These are phyloP conservation scores for Fibroporia radiculosa DNA, from an alignment of 768 basidiomycete genomes.

Conservation along the genomic window DNA sequence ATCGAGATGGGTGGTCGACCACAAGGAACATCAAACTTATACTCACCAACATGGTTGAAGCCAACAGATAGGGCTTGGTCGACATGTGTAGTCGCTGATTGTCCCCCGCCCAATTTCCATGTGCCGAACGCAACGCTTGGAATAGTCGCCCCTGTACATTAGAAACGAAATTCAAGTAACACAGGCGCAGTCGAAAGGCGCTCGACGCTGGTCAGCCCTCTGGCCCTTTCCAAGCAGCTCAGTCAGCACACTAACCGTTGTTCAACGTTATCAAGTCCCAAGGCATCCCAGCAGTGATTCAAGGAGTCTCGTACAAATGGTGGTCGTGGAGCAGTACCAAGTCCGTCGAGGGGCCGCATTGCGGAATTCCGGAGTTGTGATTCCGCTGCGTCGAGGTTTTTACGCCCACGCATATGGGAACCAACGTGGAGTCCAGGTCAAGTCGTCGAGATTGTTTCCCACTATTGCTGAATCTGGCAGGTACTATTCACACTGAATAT, in stretches of 20 bases:
- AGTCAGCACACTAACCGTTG: slow-evolving; percentile 35
- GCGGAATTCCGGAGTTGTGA: not conserved
- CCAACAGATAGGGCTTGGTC: slow-evolving; percentile 56
- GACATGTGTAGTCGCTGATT: slow-evolving; percentile 42
- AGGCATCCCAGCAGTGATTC: slow-evolving; percentile 46
- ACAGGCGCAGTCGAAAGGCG: not conserved
- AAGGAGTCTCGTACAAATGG: too few species aligned
- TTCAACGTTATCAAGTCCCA: slow-evolving; percentile 52
- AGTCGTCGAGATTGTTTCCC: too few species aligned
- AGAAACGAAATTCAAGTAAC: not conserved
- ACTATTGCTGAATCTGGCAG: too few species aligned
- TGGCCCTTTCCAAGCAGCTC: not conserved
- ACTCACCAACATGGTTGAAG: slow-evolving; percentile 54
- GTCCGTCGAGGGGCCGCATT: not conserved
- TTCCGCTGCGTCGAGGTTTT: not conserved
- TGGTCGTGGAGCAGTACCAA: not conserved
- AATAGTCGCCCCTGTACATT: slow-evolving; percentile 32
- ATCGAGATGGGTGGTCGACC: not conserved
- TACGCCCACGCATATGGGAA: too few species aligned
- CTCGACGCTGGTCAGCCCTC: not conserved
- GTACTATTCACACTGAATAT: too few species aligned
- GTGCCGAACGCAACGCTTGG: slow-evolving; percentile 58
- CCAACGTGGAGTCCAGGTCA: too few species aligned
- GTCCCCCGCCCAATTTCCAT: slow-evolving; percentile 53
- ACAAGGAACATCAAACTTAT: not conserved